Percentiles rank a stretch among this genome's conserved stretches.
Conservation (phyloP, 1,284 basidiomycete species). For the Sanghuangporus weigelae region DNA sequence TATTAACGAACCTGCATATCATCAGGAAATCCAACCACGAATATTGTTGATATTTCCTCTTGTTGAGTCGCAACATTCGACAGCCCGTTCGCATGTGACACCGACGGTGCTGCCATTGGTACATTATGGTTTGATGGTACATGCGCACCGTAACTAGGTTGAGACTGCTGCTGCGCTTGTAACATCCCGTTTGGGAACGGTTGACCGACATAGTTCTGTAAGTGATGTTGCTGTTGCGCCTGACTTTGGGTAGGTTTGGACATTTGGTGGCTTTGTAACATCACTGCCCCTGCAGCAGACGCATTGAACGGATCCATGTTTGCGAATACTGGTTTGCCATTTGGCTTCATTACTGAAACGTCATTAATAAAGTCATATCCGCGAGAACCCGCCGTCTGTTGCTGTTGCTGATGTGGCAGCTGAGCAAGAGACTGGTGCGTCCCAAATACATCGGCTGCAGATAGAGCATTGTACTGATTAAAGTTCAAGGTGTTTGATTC, state of each 20-base stretch:
- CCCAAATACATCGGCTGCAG: conserved; percentile 19
- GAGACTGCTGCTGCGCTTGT: conserved; percentile 44
- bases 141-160: conserved; percentile 69
- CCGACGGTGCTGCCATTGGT: conserved; percentile 21
- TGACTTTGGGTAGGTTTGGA: conserved; percentile 25
- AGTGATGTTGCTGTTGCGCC: conserved; percentile 19
- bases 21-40: conserved; percentile 98
- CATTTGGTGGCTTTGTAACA: conserved; percentile 31
- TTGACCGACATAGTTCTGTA: conserved; percentile 22
- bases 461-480: conserved; percentile 15
- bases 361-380: conserved; percentile 17
- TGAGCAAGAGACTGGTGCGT: conserved; percentile 16
- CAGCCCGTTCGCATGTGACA: conserved; percentile 23
- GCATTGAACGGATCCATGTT: conserved; percentile 18
- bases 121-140: conserved; percentile 39
- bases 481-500: conserved; percentile 10
- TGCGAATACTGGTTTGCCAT: conserved; percentile 14
- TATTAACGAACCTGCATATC: conserved; percentile 84
- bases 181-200: conserved; percentile 35
- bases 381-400: conserved; percentile 7
- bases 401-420: conserved; percentile 8
- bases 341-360: conserved; percentile 11
- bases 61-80: conserved; percentile 32
- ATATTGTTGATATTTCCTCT: conserved; percentile 97
- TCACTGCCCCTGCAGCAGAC: neutral